phyloP scores from a whole-genome alignment of 441 rosid species.

The Gossypium schwendimanii region DNA sequence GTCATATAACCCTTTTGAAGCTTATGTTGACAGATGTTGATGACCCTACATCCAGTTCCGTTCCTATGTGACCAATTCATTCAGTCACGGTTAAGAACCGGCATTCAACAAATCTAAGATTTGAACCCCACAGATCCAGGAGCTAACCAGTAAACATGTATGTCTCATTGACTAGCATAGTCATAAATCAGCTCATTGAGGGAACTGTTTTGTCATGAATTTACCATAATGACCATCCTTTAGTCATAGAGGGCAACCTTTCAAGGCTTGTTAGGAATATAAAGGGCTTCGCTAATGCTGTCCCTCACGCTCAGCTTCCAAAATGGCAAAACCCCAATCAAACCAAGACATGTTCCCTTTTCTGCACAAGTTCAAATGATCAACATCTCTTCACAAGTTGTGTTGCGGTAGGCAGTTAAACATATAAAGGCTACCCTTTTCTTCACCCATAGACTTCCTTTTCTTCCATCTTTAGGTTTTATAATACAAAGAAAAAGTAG shows the following conservation, averaged over 20 bases:
- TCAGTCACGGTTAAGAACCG: neutral
- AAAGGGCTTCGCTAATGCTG: neutral
- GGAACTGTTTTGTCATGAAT: neutral
- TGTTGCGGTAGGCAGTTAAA: too few species aligned
- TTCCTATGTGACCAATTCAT: neutral
- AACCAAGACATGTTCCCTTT: neutral
- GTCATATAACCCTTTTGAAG: neutral
- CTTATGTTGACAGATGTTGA: neutral
- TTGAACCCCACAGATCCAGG: too few species aligned
- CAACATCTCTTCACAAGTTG: too few species aligned
- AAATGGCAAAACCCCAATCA: neutral
- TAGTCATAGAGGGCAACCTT: neutral
- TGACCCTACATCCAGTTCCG: conserved; percentile 15
- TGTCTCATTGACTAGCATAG: neutral
- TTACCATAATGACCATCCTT: neutral
- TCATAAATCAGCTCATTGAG: neutral
- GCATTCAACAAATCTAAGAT: too few species aligned
- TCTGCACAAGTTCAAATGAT: too few species aligned
- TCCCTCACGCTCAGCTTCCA: neutral
- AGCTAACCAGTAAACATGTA: neutral
- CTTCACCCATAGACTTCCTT: too few species aligned
- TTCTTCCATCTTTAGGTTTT: neutral
- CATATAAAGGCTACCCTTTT: too few species aligned
- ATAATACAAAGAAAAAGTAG: neutral
- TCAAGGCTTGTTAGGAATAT: neutral